Conservation (phyloP, 2,329 filamentous ascomycete species). For the Pyrenochaeta sp. region DNA sequence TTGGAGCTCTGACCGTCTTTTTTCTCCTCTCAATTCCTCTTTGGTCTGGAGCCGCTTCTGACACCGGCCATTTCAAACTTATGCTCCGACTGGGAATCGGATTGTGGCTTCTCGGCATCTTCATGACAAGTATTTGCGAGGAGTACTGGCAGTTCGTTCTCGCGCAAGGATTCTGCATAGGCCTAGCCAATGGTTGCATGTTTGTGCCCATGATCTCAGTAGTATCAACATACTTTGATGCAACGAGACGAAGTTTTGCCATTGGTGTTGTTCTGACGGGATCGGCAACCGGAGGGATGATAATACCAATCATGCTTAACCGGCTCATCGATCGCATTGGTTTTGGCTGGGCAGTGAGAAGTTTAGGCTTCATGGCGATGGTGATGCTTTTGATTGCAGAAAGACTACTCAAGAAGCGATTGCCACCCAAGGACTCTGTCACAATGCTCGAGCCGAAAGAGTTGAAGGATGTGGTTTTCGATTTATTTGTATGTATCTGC, state of each 20-base stretch:
- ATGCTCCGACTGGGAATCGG: conserved; percentile 34
- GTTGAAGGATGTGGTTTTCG: conserved; percentile 25
- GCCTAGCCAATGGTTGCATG: conserved; percentile 54
- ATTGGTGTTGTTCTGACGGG: conserved; percentile 55
- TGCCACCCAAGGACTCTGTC: conserved; percentile 21
- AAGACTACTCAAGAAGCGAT: conserved; percentile 22
- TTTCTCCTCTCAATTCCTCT: conserved; percentile 38
- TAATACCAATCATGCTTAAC: conserved; percentile 60
- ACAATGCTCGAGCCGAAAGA: conserved; percentile 22
- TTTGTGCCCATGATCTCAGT: conserved; percentile 64
- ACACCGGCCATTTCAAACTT: conserved; percentile 36
- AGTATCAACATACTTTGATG: conserved; percentile 48
- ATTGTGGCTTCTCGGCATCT: conserved; percentile 31
- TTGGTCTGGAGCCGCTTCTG: conserved; percentile 35
- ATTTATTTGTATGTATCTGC: conserved; percentile 18
- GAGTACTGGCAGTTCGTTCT: conserved; percentile 34
- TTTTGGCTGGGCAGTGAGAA: conserved; percentile 66
- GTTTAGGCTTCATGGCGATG: conserved; percentile 50
- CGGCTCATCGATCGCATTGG: conserved; percentile 64
- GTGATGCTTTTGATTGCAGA: conserved; percentile 59
- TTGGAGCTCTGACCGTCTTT: conserved; percentile 43
- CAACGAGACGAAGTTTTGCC: conserved; percentile 50
- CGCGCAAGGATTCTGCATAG: conserved; percentile 43
- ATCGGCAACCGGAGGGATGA: conserved; percentile 51
- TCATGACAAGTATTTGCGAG: conserved; percentile 23